These are phyloP conservation scores for Rhodotorula sp. DNA, from an alignment of 1,284 basidiomycete species.

Conservation along the genomic window DNA sequence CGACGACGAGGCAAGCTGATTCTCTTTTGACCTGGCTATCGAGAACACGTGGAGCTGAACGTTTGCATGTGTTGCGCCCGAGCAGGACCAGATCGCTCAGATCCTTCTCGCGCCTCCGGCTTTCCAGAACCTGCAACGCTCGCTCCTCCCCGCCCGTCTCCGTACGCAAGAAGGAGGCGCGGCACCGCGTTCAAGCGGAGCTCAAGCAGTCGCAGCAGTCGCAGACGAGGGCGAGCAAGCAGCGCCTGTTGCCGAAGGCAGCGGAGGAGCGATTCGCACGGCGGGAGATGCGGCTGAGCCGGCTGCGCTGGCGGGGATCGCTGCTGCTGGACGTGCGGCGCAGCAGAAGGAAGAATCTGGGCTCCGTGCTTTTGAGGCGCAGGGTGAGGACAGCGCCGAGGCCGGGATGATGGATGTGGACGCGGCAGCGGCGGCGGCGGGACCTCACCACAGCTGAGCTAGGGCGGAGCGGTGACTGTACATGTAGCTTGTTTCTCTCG, in stretches of 20 bases:
- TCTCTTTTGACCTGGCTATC: too few relatives aligned
- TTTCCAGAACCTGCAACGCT: constrained; percentile 26
- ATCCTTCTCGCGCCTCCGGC: constrained; percentile 23
- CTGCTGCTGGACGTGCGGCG: constrained; percentile 1
- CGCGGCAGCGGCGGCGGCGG: too few relatives aligned
- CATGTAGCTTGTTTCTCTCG: background rate
- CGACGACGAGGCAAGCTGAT: constrained; percentile 36
- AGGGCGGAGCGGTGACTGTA: background rate
- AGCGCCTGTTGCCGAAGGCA: background rate
- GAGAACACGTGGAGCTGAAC: too few relatives aligned
- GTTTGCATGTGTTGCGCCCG: background rate
- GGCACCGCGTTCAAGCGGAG: too few relatives aligned
- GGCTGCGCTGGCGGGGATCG: constrained; percentile 1
- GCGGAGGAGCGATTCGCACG: too few relatives aligned
- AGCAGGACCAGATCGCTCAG: constrained; percentile 32
- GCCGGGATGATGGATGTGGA: background rate
- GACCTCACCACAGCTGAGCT: too few relatives aligned
- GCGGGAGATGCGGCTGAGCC: background rate
- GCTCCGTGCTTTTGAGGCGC: background rate
- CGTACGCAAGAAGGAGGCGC: background rate
- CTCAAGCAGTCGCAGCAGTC: background rate
- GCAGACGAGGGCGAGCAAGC: background rate
- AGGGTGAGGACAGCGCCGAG: background rate
- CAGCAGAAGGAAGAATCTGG: background rate
- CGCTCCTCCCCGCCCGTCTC: constrained; percentile 23